Evolutionary conservation across 306 rosid species (phyloP).

Genomic region (Pterocarpus macrocarpus): DNA sequence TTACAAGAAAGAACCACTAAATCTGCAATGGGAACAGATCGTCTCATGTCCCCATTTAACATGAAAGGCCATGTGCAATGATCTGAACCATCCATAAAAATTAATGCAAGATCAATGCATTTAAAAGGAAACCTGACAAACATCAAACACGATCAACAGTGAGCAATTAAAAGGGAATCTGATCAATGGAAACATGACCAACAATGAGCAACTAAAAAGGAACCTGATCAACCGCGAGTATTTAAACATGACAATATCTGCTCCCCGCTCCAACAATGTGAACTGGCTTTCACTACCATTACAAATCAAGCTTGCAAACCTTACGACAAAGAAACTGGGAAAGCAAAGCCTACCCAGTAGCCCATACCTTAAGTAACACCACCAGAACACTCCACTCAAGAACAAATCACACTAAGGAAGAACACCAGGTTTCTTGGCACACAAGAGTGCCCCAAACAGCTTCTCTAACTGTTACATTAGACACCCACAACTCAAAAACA

Average conservation of each 20-base stretch:
- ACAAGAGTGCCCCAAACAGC: slow-evolving; percentile 9
- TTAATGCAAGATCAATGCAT: neutral
- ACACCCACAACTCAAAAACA: neutral
- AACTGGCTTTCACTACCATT: neutral
- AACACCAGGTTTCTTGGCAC: slow-evolving; percentile 32
- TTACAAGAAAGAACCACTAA: neutral
- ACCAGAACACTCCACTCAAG: neutral
- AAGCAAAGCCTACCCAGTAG: slow-evolving; percentile 24
- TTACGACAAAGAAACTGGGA: neutral
- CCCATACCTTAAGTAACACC: neutral
- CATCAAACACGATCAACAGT: neutral
- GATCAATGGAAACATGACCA: neutral
- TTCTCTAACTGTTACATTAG: slow-evolving; percentile 26
- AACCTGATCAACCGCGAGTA: neutral
- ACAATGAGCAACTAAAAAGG: neutral
- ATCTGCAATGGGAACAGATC: neutral
- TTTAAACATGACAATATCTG: neutral
- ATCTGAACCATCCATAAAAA: neutral
- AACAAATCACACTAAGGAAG: neutral
- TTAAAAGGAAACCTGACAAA: neutral
- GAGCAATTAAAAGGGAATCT: neutral
- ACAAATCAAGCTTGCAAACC: slow-evolving; percentile 1
- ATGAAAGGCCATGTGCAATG: neutral
- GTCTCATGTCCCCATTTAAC: neutral
- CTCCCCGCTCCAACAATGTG: neutral